Conservation (phyloP, 1,139 yeast species). For the Torulaspora globosa region DNA sequence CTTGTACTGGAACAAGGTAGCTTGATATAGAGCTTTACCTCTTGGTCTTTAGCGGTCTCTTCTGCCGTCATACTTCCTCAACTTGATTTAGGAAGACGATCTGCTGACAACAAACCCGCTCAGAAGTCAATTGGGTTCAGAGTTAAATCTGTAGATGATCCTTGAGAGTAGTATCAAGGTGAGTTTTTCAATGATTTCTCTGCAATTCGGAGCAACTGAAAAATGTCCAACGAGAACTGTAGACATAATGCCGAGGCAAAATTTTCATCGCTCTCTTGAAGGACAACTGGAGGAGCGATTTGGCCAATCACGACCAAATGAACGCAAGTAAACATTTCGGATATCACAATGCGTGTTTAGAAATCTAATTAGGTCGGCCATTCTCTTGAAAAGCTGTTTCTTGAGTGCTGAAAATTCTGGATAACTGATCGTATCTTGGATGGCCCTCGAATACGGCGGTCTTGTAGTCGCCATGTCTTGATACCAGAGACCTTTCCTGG, state of each 20-base stretch:
- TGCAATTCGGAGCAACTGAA: slow-evolving; percentile 2
- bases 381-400: too few relatives aligned
- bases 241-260: not conserved
- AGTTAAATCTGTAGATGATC: not conserved
- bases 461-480: too few relatives aligned
- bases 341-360: too few relatives aligned
- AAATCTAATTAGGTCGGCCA: too few relatives aligned
- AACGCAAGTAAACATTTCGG: not conserved
- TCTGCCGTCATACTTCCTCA: slow-evolving; percentile 9
- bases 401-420: too few relatives aligned
- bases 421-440: too few relatives aligned
- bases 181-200: not conserved
- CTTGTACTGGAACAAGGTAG: slow-evolving; percentile 11
- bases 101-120: not conserved
- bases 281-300: not conserved
- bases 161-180: not conserved
- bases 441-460: too few relatives aligned
- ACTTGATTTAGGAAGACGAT: not conserved
- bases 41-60: slow-evolving; percentile 7
- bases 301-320: not conserved
- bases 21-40: slow-evolving; percentile 12
- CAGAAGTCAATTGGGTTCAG: not conserved
- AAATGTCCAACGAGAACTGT: slow-evolving; percentile 2
- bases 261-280: not conserved
- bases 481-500: too few relatives aligned